Percentiles rank a stretch among this genome's conserved stretches.
Conservation (phyloP, 495 filamentous ascomycete genomes). For the Cercophora sp. region DNA sequence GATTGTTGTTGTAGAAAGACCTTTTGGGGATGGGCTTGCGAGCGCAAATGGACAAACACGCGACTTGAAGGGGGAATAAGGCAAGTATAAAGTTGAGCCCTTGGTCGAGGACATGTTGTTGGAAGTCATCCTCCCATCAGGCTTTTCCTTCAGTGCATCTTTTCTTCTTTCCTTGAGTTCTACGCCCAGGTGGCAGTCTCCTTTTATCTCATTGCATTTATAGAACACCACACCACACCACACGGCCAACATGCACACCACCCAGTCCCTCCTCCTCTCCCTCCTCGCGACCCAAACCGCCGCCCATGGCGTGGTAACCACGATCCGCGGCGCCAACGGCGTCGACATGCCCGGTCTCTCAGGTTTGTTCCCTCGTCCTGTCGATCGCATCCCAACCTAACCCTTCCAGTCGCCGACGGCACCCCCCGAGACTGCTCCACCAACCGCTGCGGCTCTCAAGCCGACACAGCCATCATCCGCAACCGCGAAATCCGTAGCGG, state of each 20-base stretch:
- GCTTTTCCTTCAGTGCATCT: not conserved
- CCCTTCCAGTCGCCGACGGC: conserved; percentile 49
- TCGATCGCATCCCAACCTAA: not conserved
- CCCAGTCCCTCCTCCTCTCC: conserved; percentile 21
- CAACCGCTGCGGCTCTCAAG: conserved; percentile 47
- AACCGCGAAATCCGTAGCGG: conserved; percentile 38
- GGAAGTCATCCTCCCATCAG: not conserved
- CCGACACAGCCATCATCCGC: conserved; percentile 54
- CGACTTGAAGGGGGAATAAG: not conserved
- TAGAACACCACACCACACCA: not conserved
- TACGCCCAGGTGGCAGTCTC: not conserved
- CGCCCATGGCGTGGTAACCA: conserved; percentile 49
- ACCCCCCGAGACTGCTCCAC: conserved; percentile 54
- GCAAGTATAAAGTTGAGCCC: not conserved
- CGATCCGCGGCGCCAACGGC: conserved; percentile 50
- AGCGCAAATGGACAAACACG: not conserved
- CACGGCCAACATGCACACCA: conserved; percentile 29
- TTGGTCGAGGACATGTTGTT: not conserved
- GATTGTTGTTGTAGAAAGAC: not conserved
- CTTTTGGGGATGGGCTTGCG: not conserved
- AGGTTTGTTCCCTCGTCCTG: conserved; percentile 25
- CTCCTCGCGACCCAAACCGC: conserved; percentile 27
- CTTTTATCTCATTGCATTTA: conserved; percentile 1
- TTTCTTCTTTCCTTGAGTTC: conserved; percentile 2
- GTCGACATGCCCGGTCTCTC: conserved; percentile 52